Conservation (phyloP, 2,329 filamentous ascomycete genomes). For the Colletotrichum filicis region DNA sequence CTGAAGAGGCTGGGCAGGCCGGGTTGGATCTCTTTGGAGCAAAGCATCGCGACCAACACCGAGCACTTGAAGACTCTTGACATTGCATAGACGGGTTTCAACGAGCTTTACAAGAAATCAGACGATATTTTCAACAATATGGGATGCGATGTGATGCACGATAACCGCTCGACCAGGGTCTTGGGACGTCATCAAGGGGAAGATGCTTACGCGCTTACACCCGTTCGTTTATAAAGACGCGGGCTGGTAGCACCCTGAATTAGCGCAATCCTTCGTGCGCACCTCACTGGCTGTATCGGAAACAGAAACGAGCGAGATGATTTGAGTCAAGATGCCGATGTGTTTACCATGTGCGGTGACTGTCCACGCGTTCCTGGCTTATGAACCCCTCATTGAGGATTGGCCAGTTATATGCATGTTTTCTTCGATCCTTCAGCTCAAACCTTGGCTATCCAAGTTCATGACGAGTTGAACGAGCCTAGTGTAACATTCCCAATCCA, state of each 20-base stretch:
- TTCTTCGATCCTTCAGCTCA: too few relatives aligned
- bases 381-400: not conserved
- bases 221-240: not conserved
- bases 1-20: not conserved
- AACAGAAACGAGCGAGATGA: not conserved
- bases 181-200: not conserved
- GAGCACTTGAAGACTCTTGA: not conserved
- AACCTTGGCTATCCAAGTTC: not conserved
- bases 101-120: too few relatives aligned
- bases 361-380: not conserved
- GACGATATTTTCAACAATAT: not conserved
- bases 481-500: not conserved
- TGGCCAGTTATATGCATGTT: not conserved
- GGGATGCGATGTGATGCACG: not conserved
- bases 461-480: not conserved
- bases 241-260: not conserved
- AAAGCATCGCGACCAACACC: conserved; percentile 1
- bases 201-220: too few relatives aligned
- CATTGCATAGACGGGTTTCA: too few relatives aligned
- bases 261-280: not conserved
- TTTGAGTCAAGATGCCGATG: not conserved
- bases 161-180: not conserved
- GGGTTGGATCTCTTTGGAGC: conserved; percentile 6
- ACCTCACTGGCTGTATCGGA: not conserved
- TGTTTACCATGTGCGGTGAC: too few relatives aligned